Evolutionary conservation across 2,329 filamentous ascomycete genomes (phyloP), one percentile per base, ranked within the genome.

Genomic region (Tolypocladium sp.): DNA sequence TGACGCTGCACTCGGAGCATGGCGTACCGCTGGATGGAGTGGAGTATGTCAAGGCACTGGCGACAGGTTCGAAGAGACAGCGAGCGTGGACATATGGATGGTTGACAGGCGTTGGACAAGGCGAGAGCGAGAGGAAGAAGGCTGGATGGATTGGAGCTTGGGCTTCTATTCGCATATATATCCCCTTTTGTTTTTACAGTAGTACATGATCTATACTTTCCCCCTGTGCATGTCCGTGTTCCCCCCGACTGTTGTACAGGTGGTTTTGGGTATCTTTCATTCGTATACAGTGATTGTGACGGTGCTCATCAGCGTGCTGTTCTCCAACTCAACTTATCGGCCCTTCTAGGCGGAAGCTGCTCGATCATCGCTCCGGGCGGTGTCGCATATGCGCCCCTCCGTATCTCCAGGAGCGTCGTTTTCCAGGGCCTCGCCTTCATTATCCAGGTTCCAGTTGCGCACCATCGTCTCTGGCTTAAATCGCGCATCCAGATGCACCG

Each of bases 401-500:
- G 3, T 20, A 7, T 7, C 9, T 53, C 49, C 30, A 9, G 20
- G 20, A 8, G n/a, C 30, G 5, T n/a, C 49, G 6, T 12, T n/a
- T 15, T n/a, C 49, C 12, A 8, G n/a, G 17, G 8, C 8, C 20
- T 53, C 49, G 30, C 49, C 8, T 30, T 13, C 12, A 10, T 37
- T 12, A 13, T 15, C 17, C 20, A 3, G 37, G 49, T 22, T 53
- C 49, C 49, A 53, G 42, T 51, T 27, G 42, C 56, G n/a, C 33
- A 63, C 57, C 62, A 62, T 62, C 2, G 55, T 61, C 33, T 57
- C 53, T 6, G 62, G 58, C 13, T 44, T 51, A 44, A 63, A 63
- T 13, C 22, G 35, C 51, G 54, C 55, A 25, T 59, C 59, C 27
- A 63, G 33, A 44, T 58, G 57, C 40, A 63, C 60, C 38, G 44